Base-by-base conservation (phyloP, 768 basidiomycete genomes). In the Harrya chromipes region DNA sequence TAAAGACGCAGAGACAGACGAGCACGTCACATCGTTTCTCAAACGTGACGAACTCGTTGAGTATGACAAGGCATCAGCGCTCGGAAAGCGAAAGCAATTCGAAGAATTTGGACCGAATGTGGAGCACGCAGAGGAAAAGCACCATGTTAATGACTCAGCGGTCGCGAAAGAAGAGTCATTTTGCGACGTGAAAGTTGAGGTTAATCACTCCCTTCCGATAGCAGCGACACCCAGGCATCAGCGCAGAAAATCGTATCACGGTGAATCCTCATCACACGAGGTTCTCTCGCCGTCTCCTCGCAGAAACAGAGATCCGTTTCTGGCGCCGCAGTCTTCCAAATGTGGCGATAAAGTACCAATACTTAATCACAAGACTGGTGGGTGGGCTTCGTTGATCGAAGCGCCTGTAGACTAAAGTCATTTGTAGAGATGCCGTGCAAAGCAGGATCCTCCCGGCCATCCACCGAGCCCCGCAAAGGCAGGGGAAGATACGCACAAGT, bases 401-500 rank as follows among this genome's bases (percentile, higher is more conserved):
- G 11, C 3, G 13, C 20, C 43, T 23, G 31, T 34, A 14, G 10
- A 38, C 47, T 49, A 14, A 56, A 23, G 14, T 13, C 17, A 6
- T 33, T 7, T 40, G 10, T 49, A 66, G 64, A 51, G 11, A n/a
- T 19, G n/a, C 33, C 33, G 11, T 39, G 41, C 24, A 58, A 62
- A 48, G 41, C 33, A 39, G 55, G 54, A 31, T 16, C 42, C 6
- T 54, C 53, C 47, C 47, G 35, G 23, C 33, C 55, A 17, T 21
- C 17, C n/a, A 57, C 63, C 0, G 61, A 63, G 19, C 59, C 56
- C 27, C 65, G 74, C 61, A 84, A 84, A 63, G 81, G 80, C 23
- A 72, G 75, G 33, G 83, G 82, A n/a, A 69, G 83, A 60, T 84
- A 84, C 45, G 78, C 74, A 3, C 75, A 75, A 55, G 58, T 56